Evolutionary conservation across 495 filamentous ascomycete genomes (phyloP).

Genomic region (Aspergillus bridgeri): DNA sequence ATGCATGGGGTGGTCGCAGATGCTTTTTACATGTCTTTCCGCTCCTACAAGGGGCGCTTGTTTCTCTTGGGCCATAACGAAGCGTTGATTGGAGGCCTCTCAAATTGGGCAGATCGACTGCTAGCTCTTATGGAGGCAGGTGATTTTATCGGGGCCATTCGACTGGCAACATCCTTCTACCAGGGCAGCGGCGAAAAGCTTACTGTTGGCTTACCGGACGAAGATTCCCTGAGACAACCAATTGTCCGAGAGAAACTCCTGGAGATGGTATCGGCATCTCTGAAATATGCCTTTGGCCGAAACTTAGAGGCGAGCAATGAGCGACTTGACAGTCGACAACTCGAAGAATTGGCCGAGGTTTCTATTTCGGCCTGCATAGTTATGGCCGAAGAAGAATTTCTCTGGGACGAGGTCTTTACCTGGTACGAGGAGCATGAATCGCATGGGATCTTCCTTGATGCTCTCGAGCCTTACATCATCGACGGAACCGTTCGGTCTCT

Average conservation of each 20-base stretch:
- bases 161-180: conserved; percentile 87
- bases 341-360: conserved; percentile 74
- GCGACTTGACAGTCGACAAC: conserved; percentile 52
- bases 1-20: conserved; percentile 97
- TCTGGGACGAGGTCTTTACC: conserved; percentile 88
- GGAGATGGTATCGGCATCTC: conserved; percentile 90
- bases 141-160: conserved; percentile 86
- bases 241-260: conserved; percentile 86
- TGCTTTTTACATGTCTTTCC: conserved; percentile 97
- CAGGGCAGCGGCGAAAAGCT: conserved; percentile 83
- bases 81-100: conserved; percentile 80
- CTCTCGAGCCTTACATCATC: conserved; percentile 79
- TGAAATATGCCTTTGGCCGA: conserved; percentile 81
- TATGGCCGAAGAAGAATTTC: conserved; percentile 71
- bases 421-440: conserved; percentile 77
- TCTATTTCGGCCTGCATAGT: conserved; percentile 80
- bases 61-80: conserved; percentile 92
- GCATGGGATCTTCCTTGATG: conserved; percentile 77
- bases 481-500: conserved; percentile 70
- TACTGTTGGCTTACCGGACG: conserved; percentile 89
- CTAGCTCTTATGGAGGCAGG: conserved; percentile 93
- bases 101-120: conserved; percentile 98
- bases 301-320: conserved; percentile 47
- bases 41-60: conserved; percentile 87
- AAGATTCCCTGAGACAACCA: conserved; percentile 67